Base-by-base conservation (phyloP, 2,329 filamentous ascomycete genomes). In the Fusarium hainanense region DNA sequence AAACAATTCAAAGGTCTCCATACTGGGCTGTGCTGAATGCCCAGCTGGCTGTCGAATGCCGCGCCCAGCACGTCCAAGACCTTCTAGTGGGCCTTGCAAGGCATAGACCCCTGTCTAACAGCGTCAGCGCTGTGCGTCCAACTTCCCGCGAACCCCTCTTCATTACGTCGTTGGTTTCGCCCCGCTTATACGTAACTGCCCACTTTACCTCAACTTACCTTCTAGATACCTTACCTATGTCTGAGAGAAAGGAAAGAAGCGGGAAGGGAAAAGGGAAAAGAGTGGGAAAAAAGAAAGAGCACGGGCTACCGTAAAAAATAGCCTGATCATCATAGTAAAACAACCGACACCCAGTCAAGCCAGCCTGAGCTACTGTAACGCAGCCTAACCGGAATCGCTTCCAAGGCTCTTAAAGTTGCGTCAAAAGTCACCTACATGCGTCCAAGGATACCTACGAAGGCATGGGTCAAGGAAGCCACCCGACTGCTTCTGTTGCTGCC, bases 121-220 rank as follows among this genome's bases (percentile, higher is more conserved):
- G 70, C 68, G 72, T 74, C 72, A 71, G 65, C 58, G 68, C 56
- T 61, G 52, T 72, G 58, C 40, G 40, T 62, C 54, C 64, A 59
- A 61, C 52, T 66, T 57, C 42, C 54, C 37, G 40, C 58, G 42
- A 68, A 69, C 68, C 68, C 68, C 68, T 73, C 71, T 54, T 54
- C 52, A 73, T 74, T 74, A 74, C 72, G 72, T 74, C 72, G 72
- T 74, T 73, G 56, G 50, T 60, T 47, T 63, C 54, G 63, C 63
- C 61, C 63, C 63, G 46, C 63, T 55, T 62, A 49, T 63, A 40
- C 41, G 49, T 52, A 52, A 28, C 49, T 37, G 34, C 18, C 34
- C 34, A 1, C 34, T 37, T 37, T 27, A 27, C 49, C 32, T 51
- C 16, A 20, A 27, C 32, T 27, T 11, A 37, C 30, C 25, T 20